phyloP scores from a whole-genome alignment of 257 asterid species.

The Perilla frutescens region DNA sequence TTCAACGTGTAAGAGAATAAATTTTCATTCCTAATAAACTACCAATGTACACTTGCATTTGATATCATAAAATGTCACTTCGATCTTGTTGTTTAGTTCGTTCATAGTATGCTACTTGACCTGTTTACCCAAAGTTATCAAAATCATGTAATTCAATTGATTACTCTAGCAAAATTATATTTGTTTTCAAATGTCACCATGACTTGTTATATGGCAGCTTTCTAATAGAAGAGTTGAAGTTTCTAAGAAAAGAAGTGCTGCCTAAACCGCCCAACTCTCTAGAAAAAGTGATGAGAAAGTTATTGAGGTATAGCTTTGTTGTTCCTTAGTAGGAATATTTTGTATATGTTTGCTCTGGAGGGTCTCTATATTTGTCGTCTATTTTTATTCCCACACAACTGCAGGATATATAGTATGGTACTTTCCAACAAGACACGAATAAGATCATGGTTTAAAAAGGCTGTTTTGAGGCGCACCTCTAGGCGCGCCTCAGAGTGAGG shows the following conservation, averaged over 20 bases:
- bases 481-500: too few species aligned
- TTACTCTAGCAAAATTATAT: slow-evolving; percentile 17
- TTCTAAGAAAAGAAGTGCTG: slow-evolving; percentile 49
- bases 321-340: slow-evolving; percentile 12
- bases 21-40: slow-evolving; percentile 1
- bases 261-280: slow-evolving; percentile 58
- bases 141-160: slow-evolving; percentile 17
- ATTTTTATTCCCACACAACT: slow-evolving; percentile 9
- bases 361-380: slow-evolving; percentile 17
- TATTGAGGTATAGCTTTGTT: slow-evolving; percentile 58
- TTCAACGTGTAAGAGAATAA: slow-evolving; percentile 6
- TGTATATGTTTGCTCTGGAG: background rate
- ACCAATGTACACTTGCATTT: slow-evolving; percentile 17
- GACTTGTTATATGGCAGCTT: slow-evolving; percentile 58
- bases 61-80: slow-evolving; percentile 8
- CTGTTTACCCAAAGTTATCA: slow-evolving; percentile 13
- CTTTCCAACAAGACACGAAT: slow-evolving; percentile 10
- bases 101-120: slow-evolving; percentile 15
- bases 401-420: background rate
- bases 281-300: slow-evolving; percentile 54
- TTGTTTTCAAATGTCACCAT: slow-evolving; percentile 16
- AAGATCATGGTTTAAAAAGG: too few species aligned
- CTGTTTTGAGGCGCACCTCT: too few species aligned
- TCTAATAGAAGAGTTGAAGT: slow-evolving; percentile 78
- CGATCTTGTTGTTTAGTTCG: slow-evolving; percentile 22